Evolutionary conservation across 805 yeast genomes (phyloP), one percentile per base, ranked within the genome.

Genomic region (Starmera caribaea): DNA sequence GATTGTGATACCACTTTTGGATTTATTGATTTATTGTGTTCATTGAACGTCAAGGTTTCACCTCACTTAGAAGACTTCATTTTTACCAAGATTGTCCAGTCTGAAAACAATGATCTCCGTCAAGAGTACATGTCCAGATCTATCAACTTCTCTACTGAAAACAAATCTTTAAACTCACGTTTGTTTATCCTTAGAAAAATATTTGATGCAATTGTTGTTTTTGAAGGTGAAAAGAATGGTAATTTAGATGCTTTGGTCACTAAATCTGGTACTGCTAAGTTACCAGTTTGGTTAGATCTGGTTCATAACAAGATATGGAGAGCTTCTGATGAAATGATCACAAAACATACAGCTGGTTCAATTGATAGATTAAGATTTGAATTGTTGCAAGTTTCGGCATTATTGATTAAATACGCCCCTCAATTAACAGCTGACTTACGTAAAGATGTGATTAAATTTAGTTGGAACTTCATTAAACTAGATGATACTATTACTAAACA

Each of bases 401-500:
- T 82, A 34, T 62, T 92, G 34, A 74, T 88, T 21, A 79, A 79
- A 52, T 74, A 77, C 60, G 79, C 84, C 1, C 78, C 95, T 0
- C 58, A 63, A 0, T 59, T 68, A 10, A 69, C 86, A 21, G 63
- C 72, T 8, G 81, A 76, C 13, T 69, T 74, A 47, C 69, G 84
- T 34, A 90, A 87, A 54, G 95, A 88, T 49, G 76, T 92, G 34
- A 86, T 92, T 58, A 87, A 86, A 57, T 92, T 88, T 62, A 83
- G 88, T 49, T 92, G 99, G 99, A 84, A 85, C 48, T 84, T 80
- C 51, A 81, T 92, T 53, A 86, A 86, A 49, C 64, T 89, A 28
- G 97, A 89, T 45, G 99, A 92, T 55, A 73, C 79, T 38, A 74
- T 88, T 38, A 76, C 95, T 21, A 92, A 92, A 54, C 95, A 89